phyloP scores from a whole-genome alignment of 2,329 filamentous ascomycete species.

The Cytospora leucostoma region DNA sequence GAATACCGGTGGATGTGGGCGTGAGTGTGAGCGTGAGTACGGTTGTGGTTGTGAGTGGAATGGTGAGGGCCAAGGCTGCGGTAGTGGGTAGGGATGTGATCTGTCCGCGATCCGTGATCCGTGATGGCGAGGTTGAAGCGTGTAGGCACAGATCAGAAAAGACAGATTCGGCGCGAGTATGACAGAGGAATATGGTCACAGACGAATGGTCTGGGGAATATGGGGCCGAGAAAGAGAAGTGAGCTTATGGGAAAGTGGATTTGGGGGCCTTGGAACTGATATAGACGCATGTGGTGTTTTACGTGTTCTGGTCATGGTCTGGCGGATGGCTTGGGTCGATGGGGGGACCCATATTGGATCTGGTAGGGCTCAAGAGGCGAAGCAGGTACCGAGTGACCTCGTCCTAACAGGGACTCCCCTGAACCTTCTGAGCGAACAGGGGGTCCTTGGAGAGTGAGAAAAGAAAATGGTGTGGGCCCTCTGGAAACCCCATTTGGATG shows the following conservation, averaged over 20 bases:
- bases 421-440: background rate
- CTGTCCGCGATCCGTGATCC: background rate
- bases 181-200: background rate
- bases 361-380: constrained; percentile 22
- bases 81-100: background rate
- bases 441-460: background rate
- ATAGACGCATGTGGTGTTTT: constrained; percentile 27
- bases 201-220: constrained; percentile 17
- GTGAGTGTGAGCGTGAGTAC: background rate
- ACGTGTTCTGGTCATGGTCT: constrained; percentile 14
- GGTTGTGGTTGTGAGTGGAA: background rate
- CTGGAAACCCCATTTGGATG: background rate
- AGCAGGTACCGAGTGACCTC: constrained; percentile 4
- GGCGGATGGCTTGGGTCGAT: constrained; percentile 22
- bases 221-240: constrained; percentile 18
- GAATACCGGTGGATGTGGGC: background rate
- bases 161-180: constrained; percentile 3
- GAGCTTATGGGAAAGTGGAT: constrained; percentile 15
- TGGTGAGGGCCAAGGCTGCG: background rate
- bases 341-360: constrained; percentile 21
- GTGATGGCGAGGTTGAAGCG: constrained; percentile 9
- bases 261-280: constrained; percentile 26
- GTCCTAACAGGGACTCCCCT: background rate
- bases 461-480: background rate
- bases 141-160: background rate